A percentile compares a stretch with the other conserved stretches of the same genome.
These are phyloP conservation scores for Monosporascus sp. DNA, from an alignment of 2,329 filamentous ascomycete genomes.

Conservation along the genomic window DNA sequence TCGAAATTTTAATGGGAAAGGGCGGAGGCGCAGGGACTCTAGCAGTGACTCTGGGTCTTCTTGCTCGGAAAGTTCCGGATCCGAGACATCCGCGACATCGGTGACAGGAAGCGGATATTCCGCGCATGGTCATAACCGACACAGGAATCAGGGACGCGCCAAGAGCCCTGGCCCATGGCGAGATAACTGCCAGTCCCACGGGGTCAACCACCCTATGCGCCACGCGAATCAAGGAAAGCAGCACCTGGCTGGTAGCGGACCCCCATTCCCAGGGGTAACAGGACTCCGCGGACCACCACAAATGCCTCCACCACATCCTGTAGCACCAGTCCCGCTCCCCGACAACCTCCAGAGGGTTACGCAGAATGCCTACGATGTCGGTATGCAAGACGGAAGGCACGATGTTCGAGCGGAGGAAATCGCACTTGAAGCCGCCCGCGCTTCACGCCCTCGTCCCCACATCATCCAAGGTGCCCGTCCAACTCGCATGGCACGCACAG, in stretches of 20 bases:
- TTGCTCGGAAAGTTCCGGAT: slow-evolving; percentile 7
- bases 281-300: background rate
- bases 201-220: background rate
- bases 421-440: background rate
- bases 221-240: background rate
- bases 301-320: background rate
- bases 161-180: background rate
- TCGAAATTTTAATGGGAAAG: background rate
- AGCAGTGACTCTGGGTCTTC: slow-evolving; percentile 8
- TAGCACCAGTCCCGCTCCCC: background rate
- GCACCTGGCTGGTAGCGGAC: background rate
- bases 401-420: background rate
- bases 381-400: slow-evolving; percentile 8
- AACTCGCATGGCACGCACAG: background rate
- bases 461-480: background rate
- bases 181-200: background rate
- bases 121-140: background rate
- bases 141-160: background rate
- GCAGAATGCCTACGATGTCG: slow-evolving; percentile 15
- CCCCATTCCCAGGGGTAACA: background rate
- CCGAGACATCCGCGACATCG: slow-evolving; percentile 9
- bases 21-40: slow-evolving; percentile 1
- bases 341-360: slow-evolving; percentile 12
- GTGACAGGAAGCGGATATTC: slow-evolving; percentile 4
- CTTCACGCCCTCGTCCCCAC: background rate